These are phyloP conservation scores for Cucumis melo DNA, from an alignment of 306 rosid genomes.

Conservation along the genomic window DNA sequence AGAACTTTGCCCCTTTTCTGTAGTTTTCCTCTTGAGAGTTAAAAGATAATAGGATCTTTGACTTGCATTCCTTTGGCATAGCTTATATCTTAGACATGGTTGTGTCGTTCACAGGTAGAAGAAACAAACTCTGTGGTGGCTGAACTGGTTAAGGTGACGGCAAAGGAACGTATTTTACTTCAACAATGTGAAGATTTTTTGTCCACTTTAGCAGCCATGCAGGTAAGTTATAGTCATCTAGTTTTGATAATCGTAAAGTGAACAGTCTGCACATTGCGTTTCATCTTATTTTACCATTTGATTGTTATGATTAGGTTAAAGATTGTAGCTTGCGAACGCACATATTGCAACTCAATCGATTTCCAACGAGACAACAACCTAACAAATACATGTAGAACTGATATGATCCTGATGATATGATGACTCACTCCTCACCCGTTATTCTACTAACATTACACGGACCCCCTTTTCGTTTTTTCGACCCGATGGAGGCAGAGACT, in stretches of 20 bases:
- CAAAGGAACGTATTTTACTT: constrained; percentile 12
- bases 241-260: neutral
- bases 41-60: neutral
- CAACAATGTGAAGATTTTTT: constrained; percentile 14
- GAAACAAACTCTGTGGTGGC: constrained; percentile 15
- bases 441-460: constrained; percentile 32
- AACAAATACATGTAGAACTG: constrained; percentile 10
- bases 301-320: constrained; percentile 17
- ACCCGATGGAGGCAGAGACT: constrained; percentile 47
- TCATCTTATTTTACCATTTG: neutral
- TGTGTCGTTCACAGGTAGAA: constrained; percentile 8
- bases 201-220: constrained; percentile 12
- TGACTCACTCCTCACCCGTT: constrained; percentile 8
- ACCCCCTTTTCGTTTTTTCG: constrained; percentile 34
- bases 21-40: neutral
- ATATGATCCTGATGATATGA: constrained; percentile 11
- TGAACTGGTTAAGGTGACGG: constrained; percentile 15
- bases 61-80: neutral
- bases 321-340: constrained; percentile 18
- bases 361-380: constrained; percentile 51
- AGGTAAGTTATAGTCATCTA: neutral
- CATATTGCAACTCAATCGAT: constrained; percentile 17
- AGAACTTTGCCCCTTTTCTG: neutral
- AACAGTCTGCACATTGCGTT: neutral
- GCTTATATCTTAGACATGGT: neutral